Evolutionary conservation across 176 grass and related monocot species (phyloP), one percentile per base, ranked within the genome.

Genomic region (Triticum timopheevii): DNA sequence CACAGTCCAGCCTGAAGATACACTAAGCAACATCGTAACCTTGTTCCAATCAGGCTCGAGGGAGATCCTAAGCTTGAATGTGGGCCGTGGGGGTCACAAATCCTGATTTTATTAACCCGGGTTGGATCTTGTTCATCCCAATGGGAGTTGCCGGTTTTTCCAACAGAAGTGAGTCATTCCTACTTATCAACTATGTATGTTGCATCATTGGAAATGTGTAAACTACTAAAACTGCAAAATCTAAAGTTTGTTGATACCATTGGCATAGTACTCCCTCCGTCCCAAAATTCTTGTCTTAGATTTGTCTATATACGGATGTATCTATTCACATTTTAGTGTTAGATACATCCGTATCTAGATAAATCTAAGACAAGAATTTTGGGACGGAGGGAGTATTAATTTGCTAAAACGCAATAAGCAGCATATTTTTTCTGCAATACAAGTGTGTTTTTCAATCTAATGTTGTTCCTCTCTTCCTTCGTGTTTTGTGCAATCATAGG

Each of bases 91-190:
- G 40, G 11, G 13, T 87, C 50, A 27, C 0, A 3, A 13, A 92
- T 87, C 86, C 80, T 16, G 4, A 89, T 82, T 92, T 58, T 24
- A 19, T 95, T n/a, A 74, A 10, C 8, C 58, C 52, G 40, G 86
- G 86, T 0, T 86, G 65, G 86, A 13, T 86, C 44, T 88, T 95
- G 39, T 95, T 95, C 73, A 30, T 95, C 16, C 93, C 90, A 0
- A 92, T 88, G 86, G 86, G 86, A 74, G 68, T 81, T 77, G 28
- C 47, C 52, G 34, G 17, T 79, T 47, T 80, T 66, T 80, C 83
- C 40, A 70, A 76, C 5, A 90, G 85, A 87, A 83, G 90, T 87
- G 61, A 94, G 75, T 77, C 23, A 68, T 63, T 73, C 23, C 19
- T 90, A 24, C n/a, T 78, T 58, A 28, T 73, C 6, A 81, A 25